Percentiles rank a stretch among this genome's conserved stretches.
Conservation (phyloP, 2,329 filamentous ascomycete species). For the Scopulariopsis brevicaulis region DNA sequence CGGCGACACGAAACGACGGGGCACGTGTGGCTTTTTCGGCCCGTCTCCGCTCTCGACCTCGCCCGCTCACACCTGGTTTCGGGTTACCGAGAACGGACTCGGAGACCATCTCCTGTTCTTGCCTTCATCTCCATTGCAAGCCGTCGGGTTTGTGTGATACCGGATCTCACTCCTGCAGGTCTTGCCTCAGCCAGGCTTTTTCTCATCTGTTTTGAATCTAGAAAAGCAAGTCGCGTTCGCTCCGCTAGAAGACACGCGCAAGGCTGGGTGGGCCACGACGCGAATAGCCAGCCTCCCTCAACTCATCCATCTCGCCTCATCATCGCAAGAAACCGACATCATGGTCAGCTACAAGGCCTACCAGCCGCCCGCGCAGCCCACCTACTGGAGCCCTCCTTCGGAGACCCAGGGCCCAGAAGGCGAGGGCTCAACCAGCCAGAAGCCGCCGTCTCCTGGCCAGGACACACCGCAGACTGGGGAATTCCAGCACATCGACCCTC, state of each 20-base stretch:
- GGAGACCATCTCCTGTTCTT: too few relatives aligned
- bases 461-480: neutral
- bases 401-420: neutral
- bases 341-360: constrained; percentile 1
- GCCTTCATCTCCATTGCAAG: too few relatives aligned
- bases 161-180: too few relatives aligned
- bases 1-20: too few relatives aligned
- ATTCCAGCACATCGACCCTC: neutral
- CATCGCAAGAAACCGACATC: neutral
- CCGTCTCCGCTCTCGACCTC: too few relatives aligned
- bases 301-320: neutral
- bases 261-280: neutral
- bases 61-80: too few relatives aligned
- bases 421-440: neutral
- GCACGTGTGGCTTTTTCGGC: too few relatives aligned
- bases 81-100: too few relatives aligned
- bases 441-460: neutral
- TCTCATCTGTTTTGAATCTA: too few relatives aligned
- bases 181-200: too few relatives aligned
- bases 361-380: constrained; percentile 1
- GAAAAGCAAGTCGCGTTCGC: neutral
- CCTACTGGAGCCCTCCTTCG: neutral
- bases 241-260: neutral
- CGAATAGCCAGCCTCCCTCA: neutral
- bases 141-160: too few relatives aligned